These are phyloP conservation scores for Cornus suecica DNA, from an alignment of 148 eudicot genomes.

Conservation along the genomic window DNA sequence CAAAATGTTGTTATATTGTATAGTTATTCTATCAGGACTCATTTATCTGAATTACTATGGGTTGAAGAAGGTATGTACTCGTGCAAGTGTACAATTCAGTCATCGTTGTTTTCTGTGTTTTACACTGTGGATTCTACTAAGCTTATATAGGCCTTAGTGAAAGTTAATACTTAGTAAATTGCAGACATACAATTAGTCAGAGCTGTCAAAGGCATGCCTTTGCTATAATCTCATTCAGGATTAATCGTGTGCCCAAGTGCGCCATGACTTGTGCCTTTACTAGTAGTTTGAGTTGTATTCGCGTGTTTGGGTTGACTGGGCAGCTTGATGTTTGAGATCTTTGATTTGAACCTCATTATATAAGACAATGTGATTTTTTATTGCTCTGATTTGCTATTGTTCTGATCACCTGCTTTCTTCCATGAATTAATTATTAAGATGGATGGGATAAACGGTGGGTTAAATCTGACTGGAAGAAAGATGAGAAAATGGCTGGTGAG, in stretches of 20 bases:
- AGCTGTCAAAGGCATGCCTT: too few relatives aligned
- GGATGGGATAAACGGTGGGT: constrained; percentile 97
- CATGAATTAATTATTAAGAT: constrained; percentile 37
- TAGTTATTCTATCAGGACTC: not conserved
- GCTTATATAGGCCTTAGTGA: too few relatives aligned
- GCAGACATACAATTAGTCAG: too few relatives aligned
- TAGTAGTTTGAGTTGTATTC: too few relatives aligned
- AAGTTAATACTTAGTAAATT: too few relatives aligned
- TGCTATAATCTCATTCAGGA: too few relatives aligned
- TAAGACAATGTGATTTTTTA: not conserved
- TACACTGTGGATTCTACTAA: too few relatives aligned
- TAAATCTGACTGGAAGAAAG: constrained; percentile 95
- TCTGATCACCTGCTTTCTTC: not conserved
- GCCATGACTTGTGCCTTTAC: too few relatives aligned
- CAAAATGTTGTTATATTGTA: not conserved
- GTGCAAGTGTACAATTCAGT: not conserved
- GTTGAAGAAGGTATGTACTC: not conserved
- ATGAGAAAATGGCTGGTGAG: constrained; percentile 90
- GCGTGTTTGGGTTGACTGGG: too few relatives aligned
- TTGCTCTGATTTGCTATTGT: not conserved
- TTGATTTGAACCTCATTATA: not conserved
- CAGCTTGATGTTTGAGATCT: not conserved
- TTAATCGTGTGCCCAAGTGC: too few relatives aligned
- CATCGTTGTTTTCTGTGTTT: too few relatives aligned
- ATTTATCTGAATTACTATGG: not conserved